phyloP scores from a whole-genome alignment of 768 basidiomycete species.

The Bullera alba region DNA sequence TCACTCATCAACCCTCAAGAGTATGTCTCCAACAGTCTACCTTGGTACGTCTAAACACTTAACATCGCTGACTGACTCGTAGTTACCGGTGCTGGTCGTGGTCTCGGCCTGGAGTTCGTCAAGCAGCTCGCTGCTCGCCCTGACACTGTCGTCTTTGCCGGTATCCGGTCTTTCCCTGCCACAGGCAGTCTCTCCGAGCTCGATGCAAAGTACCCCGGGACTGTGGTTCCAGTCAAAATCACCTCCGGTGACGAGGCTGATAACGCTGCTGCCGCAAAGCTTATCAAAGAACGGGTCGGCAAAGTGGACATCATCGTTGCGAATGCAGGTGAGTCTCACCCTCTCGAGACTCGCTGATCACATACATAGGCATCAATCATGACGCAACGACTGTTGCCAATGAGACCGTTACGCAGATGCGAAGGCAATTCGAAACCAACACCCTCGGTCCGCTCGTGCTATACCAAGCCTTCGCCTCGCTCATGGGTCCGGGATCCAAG shows the following conservation, averaged over 20 bases:
- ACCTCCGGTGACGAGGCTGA: conserved; percentile 17
- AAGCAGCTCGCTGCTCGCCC: conserved; percentile 10
- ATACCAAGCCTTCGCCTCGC: conserved; percentile 7
- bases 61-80: too few species aligned
- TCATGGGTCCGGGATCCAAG: conserved; percentile 3
- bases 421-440: too few species aligned
- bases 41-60: too few species aligned
- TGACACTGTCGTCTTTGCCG: conserved; percentile 21
- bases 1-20: too few species aligned
- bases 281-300: conserved; percentile 17
- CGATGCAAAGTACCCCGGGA: conserved; percentile 6
- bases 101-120: conserved; percentile 25
- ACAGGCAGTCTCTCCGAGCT: conserved; percentile 7
- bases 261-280: conserved; percentile 18
- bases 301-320: conserved; percentile 32
- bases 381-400: too few species aligned
- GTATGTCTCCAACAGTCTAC: too few species aligned
- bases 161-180: conserved; percentile 6
- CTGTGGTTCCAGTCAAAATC: conserved; percentile 12
- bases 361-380: too few species aligned
- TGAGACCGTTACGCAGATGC: too few species aligned
- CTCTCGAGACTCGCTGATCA: too few species aligned
- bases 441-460: conserved; percentile 11
- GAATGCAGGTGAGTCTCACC: conserved; percentile 25
- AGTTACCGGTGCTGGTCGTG: conserved; percentile 30